phyloP scores from a whole-genome alignment of 1,284 basidiomycete genomes.

The Boletellus deceptivus region DNA sequence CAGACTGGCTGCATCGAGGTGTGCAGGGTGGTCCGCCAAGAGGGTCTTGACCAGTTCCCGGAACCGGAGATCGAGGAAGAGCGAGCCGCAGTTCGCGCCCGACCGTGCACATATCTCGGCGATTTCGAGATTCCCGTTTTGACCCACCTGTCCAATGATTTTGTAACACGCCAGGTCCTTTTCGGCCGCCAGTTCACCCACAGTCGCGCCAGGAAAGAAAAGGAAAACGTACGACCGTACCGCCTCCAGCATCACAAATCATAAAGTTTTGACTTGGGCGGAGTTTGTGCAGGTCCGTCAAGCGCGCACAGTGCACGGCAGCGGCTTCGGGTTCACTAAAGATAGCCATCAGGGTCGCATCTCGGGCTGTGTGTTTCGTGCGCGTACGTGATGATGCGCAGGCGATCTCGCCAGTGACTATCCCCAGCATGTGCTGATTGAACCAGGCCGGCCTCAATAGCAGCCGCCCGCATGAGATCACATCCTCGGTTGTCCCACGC shows the following conservation, averaged over 20 bases:
- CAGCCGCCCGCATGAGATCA: conserved; percentile 78
- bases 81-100: conserved; percentile 77
- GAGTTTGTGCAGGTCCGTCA: conserved; percentile 74
- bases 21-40: conserved; percentile 72
- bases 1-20: conserved; percentile 72
- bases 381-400: conserved; percentile 71
- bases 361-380: conserved; percentile 1
- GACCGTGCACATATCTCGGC: conserved; percentile 82
- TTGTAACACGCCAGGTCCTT: conserved; percentile 76
- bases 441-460: conserved; percentile 74
- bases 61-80: conserved; percentile 82
- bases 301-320: conserved; percentile 77
- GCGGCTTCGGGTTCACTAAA: conserved; percentile 77
- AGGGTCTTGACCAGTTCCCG: conserved; percentile 69
- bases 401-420: conserved; percentile 67
- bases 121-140: conserved; percentile 73
- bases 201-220: conserved; percentile 6
- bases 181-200: conserved; percentile 9
- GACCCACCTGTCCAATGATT: conserved; percentile 71
- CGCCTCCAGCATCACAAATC: conserved; percentile 79
- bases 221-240: conserved; percentile 56
- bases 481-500: conserved; percentile 83
- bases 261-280: conserved; percentile 78
- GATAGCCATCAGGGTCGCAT: conserved; percentile 6
- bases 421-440: conserved; percentile 71